Evolutionary conservation across 2,329 filamentous ascomycete genomes (phyloP).

Genomic region (Rhynchosporium graminicola): DNA sequence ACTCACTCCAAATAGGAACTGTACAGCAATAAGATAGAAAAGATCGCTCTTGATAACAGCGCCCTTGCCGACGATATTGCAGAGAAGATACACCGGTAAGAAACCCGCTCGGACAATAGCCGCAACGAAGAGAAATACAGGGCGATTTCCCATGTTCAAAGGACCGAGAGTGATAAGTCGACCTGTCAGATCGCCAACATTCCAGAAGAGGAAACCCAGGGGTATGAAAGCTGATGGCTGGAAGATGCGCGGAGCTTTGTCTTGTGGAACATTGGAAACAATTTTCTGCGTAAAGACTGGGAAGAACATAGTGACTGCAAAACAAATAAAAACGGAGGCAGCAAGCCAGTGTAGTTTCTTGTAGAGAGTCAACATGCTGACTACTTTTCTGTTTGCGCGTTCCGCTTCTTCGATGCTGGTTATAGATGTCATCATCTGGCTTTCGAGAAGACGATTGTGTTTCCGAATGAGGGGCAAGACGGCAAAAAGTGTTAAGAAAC

Average conservation of each 20-base stretch:
- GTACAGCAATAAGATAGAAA: constrained; percentile 84
- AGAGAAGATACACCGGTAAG: constrained; percentile 84
- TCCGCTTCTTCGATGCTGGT: constrained; percentile 55
- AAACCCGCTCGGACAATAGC: constrained; percentile 67
- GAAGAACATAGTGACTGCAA: constrained; percentile 88
- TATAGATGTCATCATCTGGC: constrained; percentile 53
- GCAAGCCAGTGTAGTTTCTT: constrained; percentile 78
- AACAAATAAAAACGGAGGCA: constrained; percentile 76
- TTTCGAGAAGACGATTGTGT: constrained; percentile 55
- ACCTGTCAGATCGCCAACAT: constrained; percentile 80
- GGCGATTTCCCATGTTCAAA: constrained; percentile 60
- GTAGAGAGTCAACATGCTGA: constrained; percentile 67
- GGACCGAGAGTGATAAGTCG: constrained; percentile 66
- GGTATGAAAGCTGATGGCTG: constrained; percentile 81
- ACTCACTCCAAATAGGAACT: constrained; percentile 78
- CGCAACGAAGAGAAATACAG: constrained; percentile 66
- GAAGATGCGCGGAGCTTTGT: constrained; percentile 58
- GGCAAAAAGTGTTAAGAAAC: constrained; percentile 65
- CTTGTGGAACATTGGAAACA: constrained; percentile 47
- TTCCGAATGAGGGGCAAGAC: constrained; percentile 73
- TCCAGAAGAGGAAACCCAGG: constrained; percentile 90
- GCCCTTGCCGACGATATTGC: constrained; percentile 79
- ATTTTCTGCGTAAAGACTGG: constrained; percentile 84
- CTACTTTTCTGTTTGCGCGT: constrained; percentile 49
- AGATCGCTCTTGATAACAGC: constrained; percentile 75